A percentile compares a stretch with the other conserved stretches of the same genome.
Evolutionary conservation across 2,329 filamentous ascomycete species (phyloP).

Genomic region (Sarocladiaceae sp.): DNA sequence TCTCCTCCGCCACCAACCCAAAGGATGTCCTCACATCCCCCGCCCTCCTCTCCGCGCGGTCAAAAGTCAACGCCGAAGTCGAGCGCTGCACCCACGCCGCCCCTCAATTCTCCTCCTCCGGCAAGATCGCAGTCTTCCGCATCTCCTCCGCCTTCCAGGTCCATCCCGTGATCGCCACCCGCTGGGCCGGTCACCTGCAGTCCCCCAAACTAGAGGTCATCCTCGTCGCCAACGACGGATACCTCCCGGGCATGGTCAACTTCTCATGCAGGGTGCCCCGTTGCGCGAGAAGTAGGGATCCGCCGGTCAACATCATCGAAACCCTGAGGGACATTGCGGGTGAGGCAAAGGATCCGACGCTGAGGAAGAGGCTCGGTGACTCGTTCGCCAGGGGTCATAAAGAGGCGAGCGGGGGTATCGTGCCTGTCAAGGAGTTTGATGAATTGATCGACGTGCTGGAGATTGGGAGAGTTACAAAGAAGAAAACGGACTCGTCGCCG

Average conservation of each 20-base stretch:
- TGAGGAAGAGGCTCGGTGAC: slow-evolving; percentile 47
- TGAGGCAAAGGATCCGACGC: slow-evolving; percentile 28
- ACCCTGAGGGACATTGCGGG: slow-evolving; percentile 46
- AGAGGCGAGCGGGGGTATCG: slow-evolving; percentile 60
- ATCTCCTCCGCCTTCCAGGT: slow-evolving; percentile 56
- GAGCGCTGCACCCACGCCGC: slow-evolving; percentile 45
- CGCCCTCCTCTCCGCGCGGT: slow-evolving; percentile 45
- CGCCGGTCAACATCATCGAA: slow-evolving; percentile 58
- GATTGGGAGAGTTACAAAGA: slow-evolving; percentile 52
- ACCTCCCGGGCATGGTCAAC: slow-evolving; percentile 56
- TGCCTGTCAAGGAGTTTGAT: slow-evolving; percentile 55
- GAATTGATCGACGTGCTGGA: slow-evolving; percentile 55
- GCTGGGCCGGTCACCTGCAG: slow-evolving; percentile 57
- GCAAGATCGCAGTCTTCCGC: slow-evolving; percentile 54
- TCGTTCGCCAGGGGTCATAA: slow-evolving; percentile 62
- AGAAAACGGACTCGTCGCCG: slow-evolving; percentile 35
- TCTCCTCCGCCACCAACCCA: slow-evolving; percentile 44
- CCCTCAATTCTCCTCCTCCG: slow-evolving; percentile 58
- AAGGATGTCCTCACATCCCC: slow-evolving; percentile 42
- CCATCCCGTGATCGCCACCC: slow-evolving; percentile 60
- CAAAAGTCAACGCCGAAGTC: slow-evolving; percentile 15
- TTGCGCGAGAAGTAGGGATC: slow-evolving; percentile 44
- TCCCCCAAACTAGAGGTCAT: slow-evolving; percentile 56
- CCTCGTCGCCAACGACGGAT: slow-evolving; percentile 61
- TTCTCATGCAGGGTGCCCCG: slow-evolving; percentile 60